Evolutionary conservation across 2,329 filamentous ascomycete species (phyloP), one percentile per base, ranked within the genome.

Genomic region (Didymella pinodella): DNA sequence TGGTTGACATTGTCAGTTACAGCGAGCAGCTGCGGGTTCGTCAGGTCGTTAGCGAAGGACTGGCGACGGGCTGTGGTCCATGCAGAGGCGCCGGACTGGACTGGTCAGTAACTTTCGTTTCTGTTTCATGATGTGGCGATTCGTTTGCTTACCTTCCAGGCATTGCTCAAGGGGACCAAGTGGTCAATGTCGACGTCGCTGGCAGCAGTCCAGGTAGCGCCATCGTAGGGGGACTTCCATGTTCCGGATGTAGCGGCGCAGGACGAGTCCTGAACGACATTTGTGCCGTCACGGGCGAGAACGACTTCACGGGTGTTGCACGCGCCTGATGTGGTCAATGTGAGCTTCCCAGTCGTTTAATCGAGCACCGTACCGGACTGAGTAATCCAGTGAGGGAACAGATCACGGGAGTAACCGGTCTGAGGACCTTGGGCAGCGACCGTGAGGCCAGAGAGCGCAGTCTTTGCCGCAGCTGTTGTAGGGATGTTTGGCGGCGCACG

Each of bases 161-260:
- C 90, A 70, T 93, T 92, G 72, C 89, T 88, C 61, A 96, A 75
- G 0, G 92, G 91, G 2, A 96, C 90, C 78, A 95, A 83, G 74
- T 95, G 92, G 75, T 95, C 92, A 59, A 95, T 94, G 66, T 94
- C 90, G 1, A 95, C 75, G 66, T 93, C 89, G 18, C 82, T 84
- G 1, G 90, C 85, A 0, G 81, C 79, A 0, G 86, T 89, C 88
- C 89, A 92, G 1, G 82, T 86, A 0, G 80, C 88, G 16, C 90
- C 90, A 69, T 94, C 91, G 73, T 90, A 95, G 0, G 90, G 89
- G 34, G 85, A 88, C 40, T 75, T 77, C 91, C 92, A 95, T 0
- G 80, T 82, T 4, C 92, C 91, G 3, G 85, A 86, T 0, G 83
- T 88, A 0, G 89, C 77, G 1, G 83, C 78, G 76, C 91, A 96